Evolutionary conservation across 352 stramenopile genomes (phyloP), one percentile per base, ranked within the genome.

Genomic region (Phytophthora pistaciae): DNA sequence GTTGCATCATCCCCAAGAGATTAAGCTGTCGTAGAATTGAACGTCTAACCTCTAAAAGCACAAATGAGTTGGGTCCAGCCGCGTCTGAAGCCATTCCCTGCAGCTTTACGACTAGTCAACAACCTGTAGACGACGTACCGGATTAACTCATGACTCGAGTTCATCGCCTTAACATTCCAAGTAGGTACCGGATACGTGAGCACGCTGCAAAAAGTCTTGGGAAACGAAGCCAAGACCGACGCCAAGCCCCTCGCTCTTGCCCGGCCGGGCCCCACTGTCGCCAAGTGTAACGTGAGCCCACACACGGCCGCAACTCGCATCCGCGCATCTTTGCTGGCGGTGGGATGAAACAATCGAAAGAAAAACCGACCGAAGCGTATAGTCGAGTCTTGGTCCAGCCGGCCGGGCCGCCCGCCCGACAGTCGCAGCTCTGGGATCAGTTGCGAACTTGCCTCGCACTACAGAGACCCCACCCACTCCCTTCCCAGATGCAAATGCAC

Each of bases 281-380:
- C 20, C 23, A 56, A 56, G 25, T 36, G 49, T 21, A 56, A 56
- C 14, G 49, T 36, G 49, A 10, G 49, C 13, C 3, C 3, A 6
- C 21, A 5, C 27, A 29, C 27, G 27, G 11, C 25, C 21, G 55
- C 29, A 60, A 18, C 29, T 48, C 18, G 18, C 31, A 36, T 13
- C 8, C 44, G 59, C 59, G 52, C 62, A 63, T 63, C 25, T 46
- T 56, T 64, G 54, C 10, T 42, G 31, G 25, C 13, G 46, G 18
- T 52, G 27, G 16, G 44, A 65, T 25, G 20, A 36, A 29, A 21
- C 27, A 53, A 56, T 49, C 57, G 52, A 63, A 70, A 64, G 31
- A 62, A 56, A 67, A 62, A 64, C 36, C 56, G 44, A n/a, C 18
- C 67, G 61, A 71, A 75, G 68, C 68, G 42, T 48, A 71, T 38